These are phyloP conservation scores for Trichoderma koningii DNA, from an alignment of 2,329 filamentous ascomycete genomes.

Conservation along the genomic window DNA sequence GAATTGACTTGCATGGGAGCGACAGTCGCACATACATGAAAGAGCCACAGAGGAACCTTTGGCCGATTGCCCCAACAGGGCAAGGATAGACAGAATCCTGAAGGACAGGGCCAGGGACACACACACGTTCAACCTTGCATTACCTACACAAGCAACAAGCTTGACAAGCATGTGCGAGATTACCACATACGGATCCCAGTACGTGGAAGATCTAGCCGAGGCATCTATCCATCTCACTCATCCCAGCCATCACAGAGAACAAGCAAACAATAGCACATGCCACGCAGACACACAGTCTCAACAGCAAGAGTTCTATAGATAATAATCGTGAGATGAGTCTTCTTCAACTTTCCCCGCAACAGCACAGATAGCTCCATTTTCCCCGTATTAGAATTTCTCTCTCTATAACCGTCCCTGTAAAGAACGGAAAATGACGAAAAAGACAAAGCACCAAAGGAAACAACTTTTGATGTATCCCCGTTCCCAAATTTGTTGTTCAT, in stretches of 20 bases:
- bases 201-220: no score
- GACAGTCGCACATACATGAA: constrained; percentile 3
- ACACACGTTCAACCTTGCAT: not conserved
- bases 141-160: no score
- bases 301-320: no score
- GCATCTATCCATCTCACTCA: no score
- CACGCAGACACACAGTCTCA: no score
- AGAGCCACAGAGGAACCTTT: constrained; percentile 11
- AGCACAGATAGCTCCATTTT: not conserved
- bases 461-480: constrained; percentile 30
- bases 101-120: no score
- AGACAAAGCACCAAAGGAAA: not conserved
- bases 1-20: constrained; percentile 2
- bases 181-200: no score
- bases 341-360: not conserved
- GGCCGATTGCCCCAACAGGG: not conserved
- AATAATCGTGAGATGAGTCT: no score
- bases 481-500: constrained; percentile 21
- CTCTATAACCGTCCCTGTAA: constrained; percentile 25
- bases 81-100: not conserved
- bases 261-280: no score
- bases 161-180: no score
- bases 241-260: no score
- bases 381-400: constrained; percentile 2
- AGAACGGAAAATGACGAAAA: not conserved